These are phyloP conservation scores for Pseudoturritis turrita DNA, from an alignment of 345 rosid genomes.

Conservation along the genomic window DNA sequence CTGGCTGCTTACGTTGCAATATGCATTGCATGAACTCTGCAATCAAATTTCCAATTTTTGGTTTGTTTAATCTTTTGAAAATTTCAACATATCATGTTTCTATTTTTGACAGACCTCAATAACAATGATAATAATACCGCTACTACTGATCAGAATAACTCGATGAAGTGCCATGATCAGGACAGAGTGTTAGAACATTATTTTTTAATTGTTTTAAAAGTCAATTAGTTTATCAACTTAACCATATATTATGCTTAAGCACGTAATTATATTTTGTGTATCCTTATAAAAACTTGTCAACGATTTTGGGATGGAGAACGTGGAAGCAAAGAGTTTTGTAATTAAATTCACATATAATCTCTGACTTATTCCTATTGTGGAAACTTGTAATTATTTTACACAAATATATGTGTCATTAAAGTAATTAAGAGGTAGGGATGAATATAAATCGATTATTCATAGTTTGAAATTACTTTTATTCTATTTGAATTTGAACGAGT, in stretches of 20 bases:
- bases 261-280: constrained; percentile 14
- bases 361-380: constrained; percentile 1
- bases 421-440: background rate
- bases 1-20: constrained; percentile 24
- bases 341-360: background rate
- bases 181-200: constrained; percentile 10
- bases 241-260: constrained; percentile 27
- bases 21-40: constrained; percentile 32
- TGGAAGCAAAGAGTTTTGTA: constrained; percentile 18
- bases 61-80: background rate
- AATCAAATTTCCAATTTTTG: background rate
- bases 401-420: background rate
- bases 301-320: constrained; percentile 24
- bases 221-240: constrained; percentile 12
- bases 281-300: constrained; percentile 15
- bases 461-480: background rate
- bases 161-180: constrained; percentile 21
- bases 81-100: constrained; percentile 11
- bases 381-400: background rate
- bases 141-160: constrained; percentile 8
- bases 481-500: background rate
- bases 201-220: background rate
- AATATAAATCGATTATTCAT: background rate
- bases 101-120: background rate
- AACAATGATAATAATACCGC: background rate